phyloP scores from a whole-genome alignment of 208 protist species.

The Leishmania martiniquensis region DNA sequence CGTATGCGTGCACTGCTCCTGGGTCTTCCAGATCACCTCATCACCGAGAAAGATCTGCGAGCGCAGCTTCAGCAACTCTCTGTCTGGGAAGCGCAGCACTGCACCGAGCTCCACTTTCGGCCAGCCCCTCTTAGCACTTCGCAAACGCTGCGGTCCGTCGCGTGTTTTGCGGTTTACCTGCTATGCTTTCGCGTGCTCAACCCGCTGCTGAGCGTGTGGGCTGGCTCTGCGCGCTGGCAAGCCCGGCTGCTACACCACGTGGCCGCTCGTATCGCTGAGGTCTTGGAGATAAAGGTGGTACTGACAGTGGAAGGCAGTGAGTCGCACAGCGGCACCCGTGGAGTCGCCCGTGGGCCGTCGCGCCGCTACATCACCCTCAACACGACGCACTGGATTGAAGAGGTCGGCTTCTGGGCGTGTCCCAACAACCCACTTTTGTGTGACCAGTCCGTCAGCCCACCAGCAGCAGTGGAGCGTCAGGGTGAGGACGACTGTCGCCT shows the following conservation, averaged over 20 bases:
- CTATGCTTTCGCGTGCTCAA: slow-evolving; percentile 43
- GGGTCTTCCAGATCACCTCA: slow-evolving; percentile 31
- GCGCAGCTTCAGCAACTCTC: slow-evolving; percentile 38
- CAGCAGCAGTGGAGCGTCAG: background rate
- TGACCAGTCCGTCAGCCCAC: background rate
- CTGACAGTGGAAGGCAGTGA: slow-evolving; percentile 38
- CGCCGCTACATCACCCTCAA: slow-evolving; percentile 47
- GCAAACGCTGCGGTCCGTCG: slow-evolving; percentile 40
- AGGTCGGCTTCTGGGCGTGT: slow-evolving; percentile 84
- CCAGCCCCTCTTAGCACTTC: slow-evolving; percentile 35
- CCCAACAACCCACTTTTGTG: slow-evolving; percentile 61
- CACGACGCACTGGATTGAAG: slow-evolving; percentile 74
- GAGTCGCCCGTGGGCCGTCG: too few relatives aligned
- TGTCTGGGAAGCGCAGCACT: slow-evolving; percentile 46
- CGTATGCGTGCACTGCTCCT: slow-evolving; percentile 38
- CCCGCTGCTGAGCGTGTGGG: slow-evolving; percentile 24
- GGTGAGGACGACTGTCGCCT: background rate
- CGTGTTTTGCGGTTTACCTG: slow-evolving; percentile 53
- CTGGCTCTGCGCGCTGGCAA: slow-evolving; percentile 12
- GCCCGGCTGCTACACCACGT: slow-evolving; percentile 39
- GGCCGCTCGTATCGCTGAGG: slow-evolving; percentile 32
- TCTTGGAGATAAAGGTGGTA: slow-evolving; percentile 44
- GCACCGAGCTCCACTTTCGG: slow-evolving; percentile 67
- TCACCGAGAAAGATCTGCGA: slow-evolving; percentile 40
- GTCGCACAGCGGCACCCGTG: background rate